phyloP scores from a whole-genome alignment of 2,329 filamentous ascomycete genomes.

The Cercospora canescens region DNA sequence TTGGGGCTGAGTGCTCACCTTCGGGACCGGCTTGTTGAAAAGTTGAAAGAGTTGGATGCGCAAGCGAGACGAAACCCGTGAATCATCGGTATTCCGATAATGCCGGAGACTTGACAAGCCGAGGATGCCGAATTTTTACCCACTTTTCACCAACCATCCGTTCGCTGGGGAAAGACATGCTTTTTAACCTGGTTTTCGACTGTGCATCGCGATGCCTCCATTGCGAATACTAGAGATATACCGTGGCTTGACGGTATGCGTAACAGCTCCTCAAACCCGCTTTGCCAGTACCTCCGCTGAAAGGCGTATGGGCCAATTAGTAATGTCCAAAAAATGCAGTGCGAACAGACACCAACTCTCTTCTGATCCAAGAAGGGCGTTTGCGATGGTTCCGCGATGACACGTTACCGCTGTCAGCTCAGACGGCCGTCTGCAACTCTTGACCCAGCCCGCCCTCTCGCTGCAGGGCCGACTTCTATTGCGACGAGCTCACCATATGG shows the following conservation, averaged over 20 bases:
- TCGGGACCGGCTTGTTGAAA: conserved; percentile 35
- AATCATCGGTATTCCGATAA: neutral
- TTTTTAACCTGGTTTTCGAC: neutral
- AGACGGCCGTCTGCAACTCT: neutral
- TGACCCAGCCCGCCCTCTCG: neutral
- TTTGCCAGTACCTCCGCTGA: neutral
- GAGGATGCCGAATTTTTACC: neutral
- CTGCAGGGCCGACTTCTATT: neutral
- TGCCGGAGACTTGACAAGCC: neutral
- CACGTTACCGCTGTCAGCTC: neutral
- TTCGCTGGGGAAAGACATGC: neutral
- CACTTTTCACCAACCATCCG: neutral
- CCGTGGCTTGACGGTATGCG: neutral
- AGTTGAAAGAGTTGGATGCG: conserved; percentile 35
- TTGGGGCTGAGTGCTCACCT: conserved; percentile 37
- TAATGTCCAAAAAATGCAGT: neutral
- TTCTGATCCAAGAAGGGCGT: neutral
- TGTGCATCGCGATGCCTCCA: neutral
- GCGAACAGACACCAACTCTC: neutral
- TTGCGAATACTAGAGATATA: neutral
- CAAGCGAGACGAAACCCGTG: conserved; percentile 28
- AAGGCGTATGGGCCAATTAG: neutral
- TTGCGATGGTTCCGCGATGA: neutral
- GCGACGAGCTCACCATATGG: neutral
- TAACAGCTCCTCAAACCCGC: neutral